Evolutionary conservation across 2,329 filamentous ascomycete genomes (phyloP).

Genomic region (Phoma sp.): DNA sequence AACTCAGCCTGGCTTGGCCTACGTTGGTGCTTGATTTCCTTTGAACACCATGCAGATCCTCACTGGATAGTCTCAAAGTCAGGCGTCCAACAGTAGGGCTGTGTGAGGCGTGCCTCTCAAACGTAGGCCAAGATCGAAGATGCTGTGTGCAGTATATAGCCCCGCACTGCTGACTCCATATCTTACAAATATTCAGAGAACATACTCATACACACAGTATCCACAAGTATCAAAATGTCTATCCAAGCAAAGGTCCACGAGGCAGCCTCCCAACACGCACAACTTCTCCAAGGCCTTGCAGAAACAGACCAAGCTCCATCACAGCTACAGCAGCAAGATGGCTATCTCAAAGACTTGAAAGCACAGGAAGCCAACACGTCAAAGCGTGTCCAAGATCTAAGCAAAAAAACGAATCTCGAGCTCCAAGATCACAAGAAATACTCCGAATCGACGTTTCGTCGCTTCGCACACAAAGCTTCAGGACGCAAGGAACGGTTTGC

Average conservation of each 20-base stretch:
- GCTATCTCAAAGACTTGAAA: conserved; percentile 37
- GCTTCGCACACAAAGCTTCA: conserved; percentile 41
- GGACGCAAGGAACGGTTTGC: conserved; percentile 36
- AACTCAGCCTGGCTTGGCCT: conserved; percentile 16
- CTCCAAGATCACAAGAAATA: conserved; percentile 44
- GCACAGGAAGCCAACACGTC: conserved; percentile 27
- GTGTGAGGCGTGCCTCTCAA: conserved; percentile 5
- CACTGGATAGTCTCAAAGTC: conserved; percentile 1
- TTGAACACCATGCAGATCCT: conserved; percentile 17
- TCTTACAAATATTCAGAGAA: background rate
- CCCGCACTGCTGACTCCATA: background rate
- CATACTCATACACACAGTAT: background rate
- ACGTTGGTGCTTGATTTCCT: background rate
- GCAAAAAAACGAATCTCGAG: conserved; percentile 28
- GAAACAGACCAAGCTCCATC: conserved; percentile 39
- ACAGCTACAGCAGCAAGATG: conserved; percentile 39
- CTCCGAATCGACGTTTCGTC: conserved; percentile 39
- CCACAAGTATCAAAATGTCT: conserved; percentile 19
- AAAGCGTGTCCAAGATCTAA: conserved; percentile 24
- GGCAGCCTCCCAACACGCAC: conserved; percentile 33
- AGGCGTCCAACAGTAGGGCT: conserved; percentile 24
- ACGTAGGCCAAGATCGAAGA: conserved; percentile 17
- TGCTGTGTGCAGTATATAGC: background rate
- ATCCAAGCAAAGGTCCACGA: conserved; percentile 34
- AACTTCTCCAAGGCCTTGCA: conserved; percentile 34